Conservation (phyloP, 352 stramenopile species). For the Phytophthora cactorum region DNA sequence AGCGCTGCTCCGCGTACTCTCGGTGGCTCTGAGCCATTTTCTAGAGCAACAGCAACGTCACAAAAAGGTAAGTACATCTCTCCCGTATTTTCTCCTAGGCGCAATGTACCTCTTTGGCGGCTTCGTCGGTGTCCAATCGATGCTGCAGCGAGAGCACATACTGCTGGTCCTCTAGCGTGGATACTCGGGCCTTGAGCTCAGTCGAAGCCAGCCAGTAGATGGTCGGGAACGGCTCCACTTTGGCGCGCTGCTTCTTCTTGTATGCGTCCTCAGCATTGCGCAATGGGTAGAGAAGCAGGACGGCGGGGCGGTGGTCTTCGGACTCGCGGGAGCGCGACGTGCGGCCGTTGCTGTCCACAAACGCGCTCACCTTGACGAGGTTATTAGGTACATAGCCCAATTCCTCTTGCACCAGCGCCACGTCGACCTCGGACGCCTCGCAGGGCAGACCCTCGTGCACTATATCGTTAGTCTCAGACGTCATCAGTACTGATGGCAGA, state of each 20-base stretch:
- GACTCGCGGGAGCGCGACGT: slow-evolving; percentile 13
- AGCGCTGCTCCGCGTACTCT: slow-evolving; percentile 56
- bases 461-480: slow-evolving; percentile 1
- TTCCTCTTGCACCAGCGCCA: slow-evolving; percentile 47
- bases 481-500: slow-evolving; percentile 6
- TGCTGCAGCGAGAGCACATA: slow-evolving; percentile 53
- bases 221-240: slow-evolving; percentile 69
- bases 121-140: slow-evolving; percentile 42
- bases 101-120: slow-evolving; percentile 41
- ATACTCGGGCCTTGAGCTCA: slow-evolving; percentile 59
- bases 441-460: slow-evolving; percentile 52
- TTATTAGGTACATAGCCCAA: slow-evolving; percentile 65
- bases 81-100: slow-evolving; percentile 1
- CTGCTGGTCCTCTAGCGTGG: slow-evolving; percentile 58
- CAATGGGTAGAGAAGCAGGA: slow-evolving; percentile 67
- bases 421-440: slow-evolving; percentile 36
- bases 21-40: slow-evolving; percentile 54
- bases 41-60: slow-evolving; percentile 21
- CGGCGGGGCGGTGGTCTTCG: slow-evolving; percentile 25
- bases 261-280: slow-evolving; percentile 58
- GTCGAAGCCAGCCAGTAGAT: slow-evolving; percentile 66
- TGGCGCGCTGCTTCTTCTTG: slow-evolving; percentile 64
- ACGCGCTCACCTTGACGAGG: slow-evolving; percentile 50
- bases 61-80: slow-evolving; percentile 2
- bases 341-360: slow-evolving; percentile 26